phyloP scores from a whole-genome alignment of 768 basidiomycete species.

The Suillus subalutaceus region DNA sequence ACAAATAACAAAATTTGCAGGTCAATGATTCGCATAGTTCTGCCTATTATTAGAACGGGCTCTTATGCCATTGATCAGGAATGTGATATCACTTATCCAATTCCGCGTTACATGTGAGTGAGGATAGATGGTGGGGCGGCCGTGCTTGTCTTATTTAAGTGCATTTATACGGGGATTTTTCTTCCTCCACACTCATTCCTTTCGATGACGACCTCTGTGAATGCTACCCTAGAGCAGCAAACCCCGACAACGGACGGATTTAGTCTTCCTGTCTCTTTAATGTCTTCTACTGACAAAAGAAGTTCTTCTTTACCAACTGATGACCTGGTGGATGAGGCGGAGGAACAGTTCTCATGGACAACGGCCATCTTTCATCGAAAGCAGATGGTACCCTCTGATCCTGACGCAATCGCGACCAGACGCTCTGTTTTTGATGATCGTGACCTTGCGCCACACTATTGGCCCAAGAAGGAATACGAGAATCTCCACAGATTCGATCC shows the following conservation, averaged over 20 bases:
- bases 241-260: neutral
- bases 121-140: neutral
- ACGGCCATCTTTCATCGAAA: slow-evolving; percentile 13
- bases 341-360: slow-evolving; percentile 12
- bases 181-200: neutral
- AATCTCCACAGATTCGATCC: slow-evolving; percentile 61
- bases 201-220: neutral
- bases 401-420: slow-evolving; percentile 48
- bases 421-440: slow-evolving; percentile 58
- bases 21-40: neutral
- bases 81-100: neutral
- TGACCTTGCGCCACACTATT: slow-evolving; percentile 41
- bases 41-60: neutral
- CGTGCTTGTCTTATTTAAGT: neutral
- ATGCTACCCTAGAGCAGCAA: neutral
- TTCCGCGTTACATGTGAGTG: neutral
- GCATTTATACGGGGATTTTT: neutral
- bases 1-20: neutral
- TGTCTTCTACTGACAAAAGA: slow-evolving; percentile 7
- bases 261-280: neutral
- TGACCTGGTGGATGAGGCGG: slow-evolving; percentile 16
- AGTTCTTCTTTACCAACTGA: neutral
- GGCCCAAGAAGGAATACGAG: slow-evolving; percentile 56
- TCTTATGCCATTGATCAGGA: neutral
- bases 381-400: slow-evolving; percentile 14